phyloP scores from a whole-genome alignment of 2,329 filamentous ascomycete species.

The Alternaria triticina region DNA sequence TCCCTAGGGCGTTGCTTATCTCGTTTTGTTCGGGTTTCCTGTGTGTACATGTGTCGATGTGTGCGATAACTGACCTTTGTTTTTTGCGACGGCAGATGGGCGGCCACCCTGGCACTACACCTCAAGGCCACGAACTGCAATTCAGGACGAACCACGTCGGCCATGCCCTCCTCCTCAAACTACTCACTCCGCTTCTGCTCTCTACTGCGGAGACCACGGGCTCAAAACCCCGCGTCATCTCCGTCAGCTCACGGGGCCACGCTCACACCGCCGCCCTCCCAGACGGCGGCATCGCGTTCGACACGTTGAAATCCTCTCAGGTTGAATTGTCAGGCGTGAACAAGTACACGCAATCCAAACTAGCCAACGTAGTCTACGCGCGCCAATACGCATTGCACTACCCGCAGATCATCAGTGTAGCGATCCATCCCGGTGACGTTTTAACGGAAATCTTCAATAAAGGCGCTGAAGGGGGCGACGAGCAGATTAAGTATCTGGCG shows the following conservation, averaged over 20 bases:
- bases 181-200: background rate
- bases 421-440: background rate
- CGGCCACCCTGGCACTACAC: background rate
- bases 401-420: background rate
- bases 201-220: background rate
- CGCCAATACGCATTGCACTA: background rate
- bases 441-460: background rate
- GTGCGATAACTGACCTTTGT: too few relatives aligned
- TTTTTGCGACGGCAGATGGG: background rate
- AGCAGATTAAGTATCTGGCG: background rate
- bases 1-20: too few relatives aligned
- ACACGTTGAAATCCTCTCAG: background rate
- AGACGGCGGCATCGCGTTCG: background rate
- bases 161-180: background rate
- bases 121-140: background rate
- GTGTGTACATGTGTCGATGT: too few relatives aligned
- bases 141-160: background rate
- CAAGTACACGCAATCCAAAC: background rate
- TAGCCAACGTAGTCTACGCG: background rate
- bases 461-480: background rate
- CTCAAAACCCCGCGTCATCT: background rate
- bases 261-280: background rate
- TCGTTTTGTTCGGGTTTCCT: too few relatives aligned
- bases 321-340: background rate
- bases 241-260: background rate